These are phyloP conservation scores for Colletotrichum orchidophilum DNA, from an alignment of 2,329 filamentous ascomycete genomes.

Conservation along the genomic window DNA sequence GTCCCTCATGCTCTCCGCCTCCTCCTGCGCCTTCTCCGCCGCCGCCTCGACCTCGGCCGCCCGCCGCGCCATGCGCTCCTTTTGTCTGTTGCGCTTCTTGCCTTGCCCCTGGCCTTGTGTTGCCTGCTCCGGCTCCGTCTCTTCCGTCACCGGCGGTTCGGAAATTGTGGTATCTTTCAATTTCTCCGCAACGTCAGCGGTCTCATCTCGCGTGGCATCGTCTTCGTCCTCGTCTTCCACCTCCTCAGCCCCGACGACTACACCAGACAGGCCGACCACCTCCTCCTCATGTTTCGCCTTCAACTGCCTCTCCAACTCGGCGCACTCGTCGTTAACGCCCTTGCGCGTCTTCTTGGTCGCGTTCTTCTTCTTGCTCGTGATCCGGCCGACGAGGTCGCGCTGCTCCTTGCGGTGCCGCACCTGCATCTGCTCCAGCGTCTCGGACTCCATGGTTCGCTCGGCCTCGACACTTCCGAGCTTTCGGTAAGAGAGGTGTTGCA, in stretches of 20 bases:
- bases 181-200: neutral
- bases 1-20: conserved; percentile 80
- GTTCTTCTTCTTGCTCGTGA: conserved; percentile 96
- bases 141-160: conserved; percentile 35
- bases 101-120: conserved; percentile 38
- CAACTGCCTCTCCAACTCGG: conserved; percentile 72
- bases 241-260: neutral
- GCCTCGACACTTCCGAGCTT: too few relatives aligned
- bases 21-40: conserved; percentile 73
- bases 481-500: too few relatives aligned
- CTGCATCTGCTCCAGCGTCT: conserved; percentile 79
- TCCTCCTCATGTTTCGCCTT: conserved; percentile 75
- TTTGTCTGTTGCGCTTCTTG: conserved; percentile 90
- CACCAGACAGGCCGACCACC: conserved; percentile 53
- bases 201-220: neutral
- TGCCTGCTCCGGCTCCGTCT: conserved; percentile 16
- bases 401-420: conserved; percentile 87
- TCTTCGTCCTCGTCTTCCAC: conserved; percentile 13
- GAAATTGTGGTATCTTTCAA: conserved; percentile 37
- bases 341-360: conserved; percentile 88
- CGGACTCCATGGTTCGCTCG: conserved; percentile 46
- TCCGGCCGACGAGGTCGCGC: conserved; percentile 82
- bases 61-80: conserved; percentile 88
- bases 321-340: conserved; percentile 80
- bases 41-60: conserved; percentile 84